phyloP scores from a whole-genome alignment of 495 filamentous ascomycete species.

The Aspergillus egyptiacus region DNA sequence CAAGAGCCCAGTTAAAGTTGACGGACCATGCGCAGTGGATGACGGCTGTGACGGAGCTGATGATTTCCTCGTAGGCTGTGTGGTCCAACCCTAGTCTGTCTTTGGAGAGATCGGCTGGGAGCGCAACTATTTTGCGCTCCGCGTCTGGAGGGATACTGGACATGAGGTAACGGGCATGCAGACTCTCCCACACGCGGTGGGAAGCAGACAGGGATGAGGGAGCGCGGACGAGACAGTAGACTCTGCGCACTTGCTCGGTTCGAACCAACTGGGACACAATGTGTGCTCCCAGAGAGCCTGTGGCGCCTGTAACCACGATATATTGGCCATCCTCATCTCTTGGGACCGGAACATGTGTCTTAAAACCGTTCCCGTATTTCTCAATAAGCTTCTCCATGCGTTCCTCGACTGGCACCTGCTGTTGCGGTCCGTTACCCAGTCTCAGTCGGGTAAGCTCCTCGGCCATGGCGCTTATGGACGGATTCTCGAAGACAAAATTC shows the following conservation, averaged over 20 bases:
- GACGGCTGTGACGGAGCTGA: slow-evolving; percentile 36
- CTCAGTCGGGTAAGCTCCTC: slow-evolving; percentile 13
- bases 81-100: slow-evolving; percentile 40
- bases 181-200: slow-evolving; percentile 41
- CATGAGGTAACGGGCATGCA: slow-evolving; percentile 28
- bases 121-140: slow-evolving; percentile 32
- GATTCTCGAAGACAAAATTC: slow-evolving; percentile 39
- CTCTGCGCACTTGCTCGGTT: slow-evolving; percentile 21
- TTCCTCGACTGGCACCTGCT: slow-evolving; percentile 18
- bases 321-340: slow-evolving; percentile 16
- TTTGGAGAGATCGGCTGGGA: slow-evolving; percentile 31
- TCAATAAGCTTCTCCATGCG: slow-evolving; percentile 24
- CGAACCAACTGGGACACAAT: slow-evolving; percentile 39
- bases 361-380: slow-evolving; percentile 27
- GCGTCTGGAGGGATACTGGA: slow-evolving; percentile 11
- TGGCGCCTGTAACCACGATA: slow-evolving; percentile 53
- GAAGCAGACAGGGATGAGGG: slow-evolving; percentile 32
- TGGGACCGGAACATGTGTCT: slow-evolving; percentile 25
- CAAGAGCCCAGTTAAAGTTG: slow-evolving; percentile 58
- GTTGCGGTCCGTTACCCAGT: slow-evolving; percentile 9
- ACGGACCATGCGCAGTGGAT: slow-evolving; percentile 66
- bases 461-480: slow-evolving; percentile 27
- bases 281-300: slow-evolving; percentile 55
- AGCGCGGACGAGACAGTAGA: slow-evolving; percentile 55
- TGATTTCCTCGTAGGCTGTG: slow-evolving; percentile 30